Evolutionary conservation across 2,329 filamentous ascomycete genomes (phyloP).

Genomic region (Neopestalotiopsis sp.): DNA sequence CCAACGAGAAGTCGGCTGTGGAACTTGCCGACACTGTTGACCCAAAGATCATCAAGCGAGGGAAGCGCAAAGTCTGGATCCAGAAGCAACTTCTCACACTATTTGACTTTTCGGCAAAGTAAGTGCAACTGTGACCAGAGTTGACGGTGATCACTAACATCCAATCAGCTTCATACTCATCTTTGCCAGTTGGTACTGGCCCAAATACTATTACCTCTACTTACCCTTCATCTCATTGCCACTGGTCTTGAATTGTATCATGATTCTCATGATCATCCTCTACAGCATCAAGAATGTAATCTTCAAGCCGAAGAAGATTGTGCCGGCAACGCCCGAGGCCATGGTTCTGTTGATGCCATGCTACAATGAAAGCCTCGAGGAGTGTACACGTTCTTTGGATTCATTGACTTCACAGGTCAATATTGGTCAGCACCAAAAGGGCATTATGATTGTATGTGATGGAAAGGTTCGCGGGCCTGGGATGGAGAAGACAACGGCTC

Average conservation of each 20-base stretch:
- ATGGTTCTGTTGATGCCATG: constrained; percentile 53
- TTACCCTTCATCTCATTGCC: constrained; percentile 52
- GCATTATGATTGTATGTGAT: constrained; percentile 54
- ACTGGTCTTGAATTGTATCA: constrained; percentile 43
- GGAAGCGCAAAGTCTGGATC: constrained; percentile 24
- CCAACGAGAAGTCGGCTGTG: constrained; percentile 22
- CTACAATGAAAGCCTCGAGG: constrained; percentile 53
- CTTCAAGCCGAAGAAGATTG: constrained; percentile 33
- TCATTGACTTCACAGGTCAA: constrained; percentile 49
- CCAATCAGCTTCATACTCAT: constrained; percentile 26
- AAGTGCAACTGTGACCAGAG: constrained; percentile 12
- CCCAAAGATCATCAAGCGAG: constrained; percentile 23
- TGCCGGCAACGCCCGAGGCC: constrained; percentile 42
- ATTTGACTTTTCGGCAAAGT: constrained; percentile 24
- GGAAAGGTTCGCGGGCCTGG: constrained; percentile 51
- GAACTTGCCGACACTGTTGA: constrained; percentile 21
- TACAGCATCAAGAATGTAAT: constrained; percentile 37
- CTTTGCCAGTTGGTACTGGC: constrained; percentile 41
- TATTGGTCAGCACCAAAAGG: constrained; percentile 45
- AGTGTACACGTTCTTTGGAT: constrained; percentile 49
- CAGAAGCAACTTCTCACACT: constrained; percentile 24
- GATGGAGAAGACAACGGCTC: constrained; percentile 53
- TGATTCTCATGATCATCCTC: constrained; percentile 44
- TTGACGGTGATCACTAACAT: constrained; percentile 16
- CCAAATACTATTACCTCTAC: constrained; percentile 49